Conservation (phyloP, 257 asterid genomes). For the Salvia splendens region DNA sequence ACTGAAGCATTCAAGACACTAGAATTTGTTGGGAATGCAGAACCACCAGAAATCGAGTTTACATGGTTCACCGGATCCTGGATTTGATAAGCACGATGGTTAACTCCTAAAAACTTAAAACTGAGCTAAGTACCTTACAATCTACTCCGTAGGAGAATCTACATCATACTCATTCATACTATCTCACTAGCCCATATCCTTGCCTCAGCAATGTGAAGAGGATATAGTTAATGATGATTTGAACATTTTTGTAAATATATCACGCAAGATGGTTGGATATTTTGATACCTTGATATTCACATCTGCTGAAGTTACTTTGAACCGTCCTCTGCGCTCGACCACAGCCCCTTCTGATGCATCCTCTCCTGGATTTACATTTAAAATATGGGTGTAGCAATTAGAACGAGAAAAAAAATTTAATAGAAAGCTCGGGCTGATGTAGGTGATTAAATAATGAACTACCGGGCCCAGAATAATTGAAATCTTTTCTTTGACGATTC, state of each 20-base stretch:
- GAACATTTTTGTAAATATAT: no score
- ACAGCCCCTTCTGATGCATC: conserved; percentile 79
- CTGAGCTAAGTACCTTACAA: conserved; percentile 15
- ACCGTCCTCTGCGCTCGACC: conserved; percentile 93
- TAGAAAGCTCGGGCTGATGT: conserved; percentile 2
- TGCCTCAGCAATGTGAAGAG: no score
- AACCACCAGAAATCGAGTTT: conserved; percentile 51
- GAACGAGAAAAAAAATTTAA: neutral
- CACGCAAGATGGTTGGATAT: no score
- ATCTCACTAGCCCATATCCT: no score
- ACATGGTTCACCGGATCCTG: conserved; percentile 58
- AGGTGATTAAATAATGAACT: conserved; percentile 33
- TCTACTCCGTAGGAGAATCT: neutral
- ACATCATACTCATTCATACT: no score
- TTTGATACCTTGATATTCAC: conserved; percentile 58
- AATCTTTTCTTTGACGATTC: conserved; percentile 71
- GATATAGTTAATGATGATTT: no score
- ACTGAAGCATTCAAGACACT: conserved; percentile 55
- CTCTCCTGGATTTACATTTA: conserved; percentile 53
- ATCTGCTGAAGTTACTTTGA: conserved; percentile 92
- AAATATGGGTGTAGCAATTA: conserved; percentile 14
- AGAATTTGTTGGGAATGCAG: conserved; percentile 45
- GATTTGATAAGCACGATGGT: conserved; percentile 38
- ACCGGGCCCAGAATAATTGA: conserved; percentile 54
- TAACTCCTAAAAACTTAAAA: conserved; percentile 44